These are phyloP conservation scores for Penicillium capsulatum DNA, from an alignment of 2,329 filamentous ascomycete genomes.

Conservation along the genomic window DNA sequence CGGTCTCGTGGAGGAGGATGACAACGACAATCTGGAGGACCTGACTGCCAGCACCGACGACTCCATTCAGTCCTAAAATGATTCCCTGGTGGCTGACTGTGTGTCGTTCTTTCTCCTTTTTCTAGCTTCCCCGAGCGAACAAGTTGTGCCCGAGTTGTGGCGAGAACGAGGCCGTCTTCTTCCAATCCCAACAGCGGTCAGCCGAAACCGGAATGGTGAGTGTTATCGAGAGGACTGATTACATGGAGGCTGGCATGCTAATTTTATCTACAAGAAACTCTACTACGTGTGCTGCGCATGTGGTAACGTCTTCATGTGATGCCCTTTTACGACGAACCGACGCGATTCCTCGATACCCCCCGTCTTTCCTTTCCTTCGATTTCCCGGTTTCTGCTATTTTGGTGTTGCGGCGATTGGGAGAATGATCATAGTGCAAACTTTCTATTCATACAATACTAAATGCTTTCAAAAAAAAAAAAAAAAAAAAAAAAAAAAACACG, in stretches of 20 bases:
- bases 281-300: conserved; percentile 94
- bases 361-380: conserved; percentile 10
- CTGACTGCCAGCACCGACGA: conserved; percentile 3
- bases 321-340: conserved; percentile 15
- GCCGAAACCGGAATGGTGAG: conserved; percentile 97
- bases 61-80: conserved; percentile 12
- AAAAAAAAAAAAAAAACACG: no score
- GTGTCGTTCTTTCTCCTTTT: conserved; percentile 9
- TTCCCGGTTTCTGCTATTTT: conserved; percentile 13
- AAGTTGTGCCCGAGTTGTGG: conserved; percentile 80
- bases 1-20: conserved; percentile 13
- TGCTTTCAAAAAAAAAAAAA: conserved; percentile 30
- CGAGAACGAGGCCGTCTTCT: conserved; percentile 91
- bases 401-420: conserved; percentile 12
- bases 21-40: conserved; percentile 11
- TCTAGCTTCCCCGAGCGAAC: conserved; percentile 83
- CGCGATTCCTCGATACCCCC: conserved; percentile 32
- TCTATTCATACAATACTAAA: conserved; percentile 32
- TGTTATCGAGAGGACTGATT: conserved; percentile 4
- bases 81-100: conserved; percentile 31
- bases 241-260: conserved; percentile 8
- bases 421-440: conserved; percentile 1
- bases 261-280: conserved; percentile 61
- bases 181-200: conserved; percentile 96
- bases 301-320: conserved; percentile 70